Percentiles rank a stretch among this genome's conserved stretches.
Conservation (phyloP, 2,329 filamentous ascomycete genomes). For the Byssochlamys sp. region DNA sequence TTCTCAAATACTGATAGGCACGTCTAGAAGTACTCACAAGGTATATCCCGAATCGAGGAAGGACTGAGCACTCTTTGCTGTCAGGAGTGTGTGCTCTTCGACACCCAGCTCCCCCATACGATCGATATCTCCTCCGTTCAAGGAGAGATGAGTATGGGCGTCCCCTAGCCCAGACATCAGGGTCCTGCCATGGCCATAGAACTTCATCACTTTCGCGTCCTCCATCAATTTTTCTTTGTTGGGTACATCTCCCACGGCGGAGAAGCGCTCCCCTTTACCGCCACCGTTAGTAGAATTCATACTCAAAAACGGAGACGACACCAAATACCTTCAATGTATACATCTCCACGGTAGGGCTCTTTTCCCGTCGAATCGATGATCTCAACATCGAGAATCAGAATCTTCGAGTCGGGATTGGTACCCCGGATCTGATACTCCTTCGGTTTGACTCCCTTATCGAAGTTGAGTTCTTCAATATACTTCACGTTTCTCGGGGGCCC, state of each 20-base stretch:
- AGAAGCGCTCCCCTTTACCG: conserved; percentile 22
- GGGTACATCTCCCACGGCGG: conserved; percentile 24
- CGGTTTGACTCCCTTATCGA: conserved; percentile 23
- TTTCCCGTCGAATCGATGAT: conserved; percentile 33
- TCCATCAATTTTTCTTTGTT: conserved; percentile 17
- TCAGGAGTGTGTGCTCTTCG: conserved; percentile 41
- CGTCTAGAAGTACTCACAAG: conserved; percentile 22
- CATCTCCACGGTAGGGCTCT: conserved; percentile 31
- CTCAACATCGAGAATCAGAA: conserved; percentile 31
- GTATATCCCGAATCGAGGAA: conserved; percentile 44
- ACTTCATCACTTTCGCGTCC: conserved; percentile 25
- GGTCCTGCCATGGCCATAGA: conserved; percentile 35
- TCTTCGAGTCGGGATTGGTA: conserved; percentile 6
- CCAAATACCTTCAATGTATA: conserved; percentile 27
- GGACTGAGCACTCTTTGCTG: conserved; percentile 34
- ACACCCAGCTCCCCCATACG: conserved; percentile 34
- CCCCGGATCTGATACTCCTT: conserved; percentile 23
- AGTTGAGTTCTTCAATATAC: conserved; percentile 20
- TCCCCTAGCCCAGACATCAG: conserved; percentile 44
- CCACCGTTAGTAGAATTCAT: neutral
- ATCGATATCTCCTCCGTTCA: conserved; percentile 38
- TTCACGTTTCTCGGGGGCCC: conserved; percentile 18
- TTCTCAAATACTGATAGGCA: neutral
- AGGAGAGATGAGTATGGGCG: conserved; percentile 41
- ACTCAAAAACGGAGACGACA: neutral